phyloP scores from a whole-genome alignment of 106 monocot genomes.

The Gastrodia elata region DNA sequence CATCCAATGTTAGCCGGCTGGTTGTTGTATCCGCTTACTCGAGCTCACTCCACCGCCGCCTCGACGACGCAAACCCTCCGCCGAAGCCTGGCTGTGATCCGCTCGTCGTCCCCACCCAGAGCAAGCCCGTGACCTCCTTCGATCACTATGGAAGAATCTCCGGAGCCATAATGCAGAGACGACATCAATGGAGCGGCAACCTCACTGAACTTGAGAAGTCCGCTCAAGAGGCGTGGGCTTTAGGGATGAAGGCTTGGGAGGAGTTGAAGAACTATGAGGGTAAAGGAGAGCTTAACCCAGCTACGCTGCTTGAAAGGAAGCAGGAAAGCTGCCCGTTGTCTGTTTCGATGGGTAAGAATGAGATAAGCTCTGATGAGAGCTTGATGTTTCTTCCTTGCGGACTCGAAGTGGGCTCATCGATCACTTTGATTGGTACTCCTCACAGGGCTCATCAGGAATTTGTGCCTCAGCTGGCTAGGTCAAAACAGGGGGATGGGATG shows the following conservation, averaged over 20 bases:
- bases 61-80: constrained; percentile 10
- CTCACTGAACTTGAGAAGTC: constrained; percentile 59
- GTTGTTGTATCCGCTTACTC: constrained; percentile 14
- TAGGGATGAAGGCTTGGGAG: constrained; percentile 74
- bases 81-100: constrained; percentile 10
- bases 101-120: not conserved
- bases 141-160: constrained; percentile 36
- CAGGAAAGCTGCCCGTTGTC: constrained; percentile 52
- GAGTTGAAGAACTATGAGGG: constrained; percentile 29
- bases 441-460: constrained; percentile 41
- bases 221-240: constrained; percentile 65
- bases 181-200: constrained; percentile 20
- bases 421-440: constrained; percentile 82
- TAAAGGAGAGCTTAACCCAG: constrained; percentile 4
- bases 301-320: constrained; percentile 13
- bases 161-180: constrained; percentile 30
- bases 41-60: constrained; percentile 13
- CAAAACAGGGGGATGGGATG: constrained; percentile 29
- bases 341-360: constrained; percentile 23
- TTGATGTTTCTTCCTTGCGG: constrained; percentile 76
- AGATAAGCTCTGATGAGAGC: constrained; percentile 13
- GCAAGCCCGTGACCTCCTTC: not conserved
- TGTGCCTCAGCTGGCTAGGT: constrained; percentile 38
- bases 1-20: not conserved
- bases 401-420: constrained; percentile 51